These are phyloP conservation scores for Acarospora socialis DNA, from an alignment of 2,329 filamentous ascomycete species.

Conservation along the genomic window DNA sequence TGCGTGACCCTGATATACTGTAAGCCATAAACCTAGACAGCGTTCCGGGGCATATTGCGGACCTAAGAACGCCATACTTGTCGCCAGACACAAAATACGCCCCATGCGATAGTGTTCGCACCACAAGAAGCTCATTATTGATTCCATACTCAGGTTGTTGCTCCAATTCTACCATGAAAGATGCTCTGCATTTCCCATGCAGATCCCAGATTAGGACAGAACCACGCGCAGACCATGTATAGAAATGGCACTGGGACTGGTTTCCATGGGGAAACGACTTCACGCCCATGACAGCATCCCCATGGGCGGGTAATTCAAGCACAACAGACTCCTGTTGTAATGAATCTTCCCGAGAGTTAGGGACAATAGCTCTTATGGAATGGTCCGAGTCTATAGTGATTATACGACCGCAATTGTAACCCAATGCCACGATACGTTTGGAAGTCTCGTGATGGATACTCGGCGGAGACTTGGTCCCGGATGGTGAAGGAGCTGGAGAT, in stretches of 20 bases:
- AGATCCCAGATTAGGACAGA: conserved; percentile 70
- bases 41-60: background rate
- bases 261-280: conserved; percentile 48
- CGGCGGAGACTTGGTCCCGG: conserved; percentile 14
- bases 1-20: conserved; percentile 43
- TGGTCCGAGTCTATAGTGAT: conserved; percentile 63
- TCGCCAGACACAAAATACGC: conserved; percentile 69
- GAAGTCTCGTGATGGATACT: too few species aligned
- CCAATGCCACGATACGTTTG: conserved; percentile 55
- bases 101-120: conserved; percentile 46
- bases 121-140: conserved; percentile 42
- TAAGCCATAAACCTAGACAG: conserved; percentile 13
- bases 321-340: too few species aligned
- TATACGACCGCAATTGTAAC: conserved; percentile 50
- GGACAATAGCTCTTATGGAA: too few species aligned
- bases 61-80: conserved; percentile 61
- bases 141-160: conserved; percentile 36
- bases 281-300: conserved; percentile 54
- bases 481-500: conserved; percentile 17
- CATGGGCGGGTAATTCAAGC: conserved; percentile 42
- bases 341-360: too few species aligned
- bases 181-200: conserved; percentile 52
- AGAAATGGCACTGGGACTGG: conserved; percentile 53
- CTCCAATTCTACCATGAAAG: conserved; percentile 56
- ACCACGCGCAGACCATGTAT: conserved; percentile 78